Percentiles rank a stretch among this genome's conserved stretches.
Conservation (phyloP, 164 flowering plant genomes). For the Vitis vinifera region DNA sequence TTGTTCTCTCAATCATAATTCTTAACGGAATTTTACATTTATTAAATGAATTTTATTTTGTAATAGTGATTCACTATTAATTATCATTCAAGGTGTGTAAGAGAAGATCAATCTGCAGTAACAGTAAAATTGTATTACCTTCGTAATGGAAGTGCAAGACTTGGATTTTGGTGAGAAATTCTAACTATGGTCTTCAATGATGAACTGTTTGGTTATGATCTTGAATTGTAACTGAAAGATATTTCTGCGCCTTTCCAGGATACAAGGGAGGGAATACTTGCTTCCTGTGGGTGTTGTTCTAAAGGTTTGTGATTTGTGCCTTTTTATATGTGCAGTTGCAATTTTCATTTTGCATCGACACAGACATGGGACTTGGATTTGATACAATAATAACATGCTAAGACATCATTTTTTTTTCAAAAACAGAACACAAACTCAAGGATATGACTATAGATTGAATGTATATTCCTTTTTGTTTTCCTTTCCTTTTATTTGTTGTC, state of each 20-base stretch:
- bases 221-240: not conserved
- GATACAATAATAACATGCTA: too few relatives aligned
- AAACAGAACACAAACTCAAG: too few relatives aligned
- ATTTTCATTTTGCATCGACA: too few relatives aligned
- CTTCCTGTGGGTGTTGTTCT: conserved; percentile 88
- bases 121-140: conserved; percentile 76
- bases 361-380: too few relatives aligned
- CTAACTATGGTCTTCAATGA: not conserved
- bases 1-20: too few relatives aligned
- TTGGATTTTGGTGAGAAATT: conserved; percentile 82
- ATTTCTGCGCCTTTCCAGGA: conserved; percentile 46
- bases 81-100: conserved; percentile 64
- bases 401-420: too few relatives aligned
- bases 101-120: conserved; percentile 83
- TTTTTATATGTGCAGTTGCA: not conserved
- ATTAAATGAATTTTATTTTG: not conserved
- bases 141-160: conserved; percentile 87
- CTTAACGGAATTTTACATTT: too few relatives aligned
- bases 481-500: too few relatives aligned
- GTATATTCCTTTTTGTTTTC: too few relatives aligned
- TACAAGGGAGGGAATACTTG: conserved; percentile 71
- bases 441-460: too few relatives aligned
- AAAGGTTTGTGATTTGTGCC: conserved; percentile 48
- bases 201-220: not conserved
- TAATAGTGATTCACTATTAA: not conserved